A percentile compares a stretch with the other conserved stretches of the same genome.
phyloP scores from a whole-genome alignment of 805 yeast genomes.

The Tanozyma kutaoensis region DNA sequence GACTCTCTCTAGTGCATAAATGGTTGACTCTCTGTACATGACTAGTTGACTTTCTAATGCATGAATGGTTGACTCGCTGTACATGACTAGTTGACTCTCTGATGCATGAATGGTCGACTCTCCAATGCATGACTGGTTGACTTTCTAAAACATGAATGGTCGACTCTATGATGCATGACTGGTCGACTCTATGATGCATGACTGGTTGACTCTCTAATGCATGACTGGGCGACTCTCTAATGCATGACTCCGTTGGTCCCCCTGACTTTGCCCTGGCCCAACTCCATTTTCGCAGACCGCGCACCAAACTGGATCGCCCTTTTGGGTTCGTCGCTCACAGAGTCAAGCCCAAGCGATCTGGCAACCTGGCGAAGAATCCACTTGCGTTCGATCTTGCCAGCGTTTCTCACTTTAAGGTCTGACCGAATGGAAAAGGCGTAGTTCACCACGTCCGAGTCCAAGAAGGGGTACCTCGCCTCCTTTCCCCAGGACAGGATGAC shows the following conservation, averaged over 20 bases:
- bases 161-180: not conserved
- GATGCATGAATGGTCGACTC: not conserved
- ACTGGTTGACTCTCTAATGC: no score
- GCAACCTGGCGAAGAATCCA: constrained; percentile 55
- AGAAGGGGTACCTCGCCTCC: constrained; percentile 79
- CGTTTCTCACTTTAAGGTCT: constrained; percentile 4
- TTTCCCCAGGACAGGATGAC: constrained; percentile 80
- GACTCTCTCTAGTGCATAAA: not conserved
- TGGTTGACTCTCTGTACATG: not conserved
- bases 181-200: not conserved
- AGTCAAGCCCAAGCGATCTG: constrained; percentile 26
- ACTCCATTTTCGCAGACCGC: constrained; percentile 84
- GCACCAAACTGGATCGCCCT: constrained; percentile 97
- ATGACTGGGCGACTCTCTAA: no score
- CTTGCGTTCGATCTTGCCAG: constrained; percentile 27
- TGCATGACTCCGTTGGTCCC: constrained; percentile 45
- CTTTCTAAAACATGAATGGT: not conserved
- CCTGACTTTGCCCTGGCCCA: constrained; percentile 59
- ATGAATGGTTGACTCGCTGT: not conserved
- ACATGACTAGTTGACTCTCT: not conserved
- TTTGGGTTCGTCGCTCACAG: constrained; percentile 65
- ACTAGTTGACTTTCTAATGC: not conserved
- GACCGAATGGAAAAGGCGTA: not conserved
- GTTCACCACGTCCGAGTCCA: constrained; percentile 41
- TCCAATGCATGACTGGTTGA: not conserved